phyloP scores from a whole-genome alignment of 1,284 basidiomycete species.

The Cryptococcus neoformans region DNA sequence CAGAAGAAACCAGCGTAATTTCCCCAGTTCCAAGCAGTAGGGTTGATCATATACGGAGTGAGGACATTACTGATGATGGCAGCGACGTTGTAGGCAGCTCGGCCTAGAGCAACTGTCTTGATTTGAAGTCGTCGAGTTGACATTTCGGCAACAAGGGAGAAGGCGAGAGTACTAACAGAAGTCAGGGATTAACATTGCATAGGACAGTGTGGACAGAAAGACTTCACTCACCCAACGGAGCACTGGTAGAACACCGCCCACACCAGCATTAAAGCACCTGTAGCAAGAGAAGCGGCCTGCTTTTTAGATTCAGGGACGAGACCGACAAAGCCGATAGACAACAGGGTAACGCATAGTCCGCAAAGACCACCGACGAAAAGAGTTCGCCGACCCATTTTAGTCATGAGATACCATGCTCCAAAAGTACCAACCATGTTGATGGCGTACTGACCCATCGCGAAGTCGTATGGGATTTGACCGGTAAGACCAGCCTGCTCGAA shows the following conservation, averaged over 20 bases:
- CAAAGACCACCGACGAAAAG: conserved; percentile 53
- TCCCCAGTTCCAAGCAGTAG: conserved; percentile 50
- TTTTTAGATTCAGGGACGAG: conserved; percentile 36
- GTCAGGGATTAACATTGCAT: not conserved
- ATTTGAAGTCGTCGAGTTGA: conserved; percentile 51
- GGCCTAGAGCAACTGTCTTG: conserved; percentile 56
- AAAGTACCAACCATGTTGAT: conserved; percentile 39
- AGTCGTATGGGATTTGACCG: conserved; percentile 44
- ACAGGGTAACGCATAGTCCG: conserved; percentile 49
- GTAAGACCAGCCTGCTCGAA: conserved; percentile 51
- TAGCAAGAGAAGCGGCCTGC: conserved; percentile 39
- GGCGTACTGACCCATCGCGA: conserved; percentile 46
- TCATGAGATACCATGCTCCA: conserved; percentile 47
- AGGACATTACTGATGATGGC: conserved; percentile 49
- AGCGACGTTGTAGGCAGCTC: conserved; percentile 47
- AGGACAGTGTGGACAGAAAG: too few relatives aligned
- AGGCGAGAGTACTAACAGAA: conserved; percentile 29
- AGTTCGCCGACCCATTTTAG: conserved; percentile 47
- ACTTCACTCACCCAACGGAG: conserved; percentile 38
- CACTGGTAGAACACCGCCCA: conserved; percentile 49
- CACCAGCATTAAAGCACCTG: conserved; percentile 50
- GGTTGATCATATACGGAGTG: conserved; percentile 53
- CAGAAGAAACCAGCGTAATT: conserved; percentile 47
- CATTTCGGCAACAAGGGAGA: conserved; percentile 53
- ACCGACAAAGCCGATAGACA: conserved; percentile 54